These are phyloP conservation scores for Candida alai DNA, from an alignment of 805 yeast species.

Conservation along the genomic window DNA sequence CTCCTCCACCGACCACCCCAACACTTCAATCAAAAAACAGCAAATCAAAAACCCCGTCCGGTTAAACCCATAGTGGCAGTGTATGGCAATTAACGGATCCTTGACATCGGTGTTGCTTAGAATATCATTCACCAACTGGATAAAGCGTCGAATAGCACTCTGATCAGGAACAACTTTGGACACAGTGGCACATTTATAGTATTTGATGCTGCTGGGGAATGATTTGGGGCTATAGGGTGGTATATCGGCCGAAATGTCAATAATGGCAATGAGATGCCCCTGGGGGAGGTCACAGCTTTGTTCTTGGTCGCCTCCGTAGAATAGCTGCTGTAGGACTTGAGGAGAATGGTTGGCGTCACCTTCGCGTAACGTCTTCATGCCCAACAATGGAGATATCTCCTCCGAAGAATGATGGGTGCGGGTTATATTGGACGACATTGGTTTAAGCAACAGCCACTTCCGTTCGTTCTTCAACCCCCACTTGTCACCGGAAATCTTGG, in stretches of 20 bases:
- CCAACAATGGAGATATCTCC: conserved; percentile 49
- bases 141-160: conserved; percentile 53
- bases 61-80: conserved; percentile 81
- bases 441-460: conserved; percentile 60
- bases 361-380: conserved; percentile 73
- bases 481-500: conserved; percentile 62
- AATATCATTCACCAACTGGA: conserved; percentile 49
- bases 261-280: conserved; percentile 49
- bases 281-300: conserved; percentile 10
- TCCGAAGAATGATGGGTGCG: conserved; percentile 25
- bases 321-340: conserved; percentile 41
- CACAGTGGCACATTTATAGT: conserved; percentile 73
- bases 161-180: conserved; percentile 72
- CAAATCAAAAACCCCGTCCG: conserved; percentile 73
- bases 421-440: conserved; percentile 45
- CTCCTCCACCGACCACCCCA: conserved; percentile 57
- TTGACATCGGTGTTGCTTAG: conserved; percentile 19
- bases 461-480: conserved; percentile 77
- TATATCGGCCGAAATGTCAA: conserved; percentile 66
- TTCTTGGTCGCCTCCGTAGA: conserved; percentile 22
- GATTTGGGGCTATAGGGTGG: conserved; percentile 68
- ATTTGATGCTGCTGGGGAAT: conserved; percentile 49
- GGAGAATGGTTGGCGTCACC: conserved; percentile 64
- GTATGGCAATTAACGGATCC: conserved; percentile 53
- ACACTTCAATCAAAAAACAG: conserved; percentile 58